phyloP scores from a whole-genome alignment of 352 stramenopile genomes.

The Elongisporangium prolatum region DNA sequence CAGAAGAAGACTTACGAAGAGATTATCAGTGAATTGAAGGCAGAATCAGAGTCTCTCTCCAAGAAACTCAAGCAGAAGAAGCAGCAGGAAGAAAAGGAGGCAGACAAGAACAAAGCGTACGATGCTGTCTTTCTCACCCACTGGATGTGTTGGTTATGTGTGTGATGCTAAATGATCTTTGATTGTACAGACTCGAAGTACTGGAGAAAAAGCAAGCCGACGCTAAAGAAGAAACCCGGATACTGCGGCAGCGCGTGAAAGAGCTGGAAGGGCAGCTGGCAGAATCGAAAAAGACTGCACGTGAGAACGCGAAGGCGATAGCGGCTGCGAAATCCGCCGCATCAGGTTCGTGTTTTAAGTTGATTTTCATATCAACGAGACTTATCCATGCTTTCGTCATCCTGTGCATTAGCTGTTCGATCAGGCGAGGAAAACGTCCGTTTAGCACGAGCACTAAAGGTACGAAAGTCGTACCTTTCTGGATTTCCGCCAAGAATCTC shows the following conservation, averaged over 20 bases:
- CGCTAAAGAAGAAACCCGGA: constrained; percentile 28
- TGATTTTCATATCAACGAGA: not conserved
- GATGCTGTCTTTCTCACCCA: not conserved
- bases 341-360: constrained; percentile 10
- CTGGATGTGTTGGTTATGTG: not conserved
- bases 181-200: constrained; percentile 19
- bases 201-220: constrained; percentile 22
- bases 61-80: constrained; percentile 45
- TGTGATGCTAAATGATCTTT: not conserved
- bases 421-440: constrained; percentile 45
- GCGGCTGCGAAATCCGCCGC: constrained; percentile 26
- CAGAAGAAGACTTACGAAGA: constrained; percentile 75
- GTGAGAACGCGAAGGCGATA: constrained; percentile 29
- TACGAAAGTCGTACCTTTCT: constrained; percentile 8
- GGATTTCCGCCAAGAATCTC: not conserved
- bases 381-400: not conserved
- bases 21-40: constrained; percentile 64
- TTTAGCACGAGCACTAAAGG: constrained; percentile 70
- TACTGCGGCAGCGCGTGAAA: constrained; percentile 35
- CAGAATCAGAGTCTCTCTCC: constrained; percentile 53
- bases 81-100: constrained; percentile 27
- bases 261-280: constrained; percentile 53
- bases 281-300: constrained; percentile 37
- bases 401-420: constrained; percentile 16
- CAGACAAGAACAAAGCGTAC: not conserved